phyloP scores from a whole-genome alignment of 768 basidiomycete genomes.

The Collybia sp. region DNA sequence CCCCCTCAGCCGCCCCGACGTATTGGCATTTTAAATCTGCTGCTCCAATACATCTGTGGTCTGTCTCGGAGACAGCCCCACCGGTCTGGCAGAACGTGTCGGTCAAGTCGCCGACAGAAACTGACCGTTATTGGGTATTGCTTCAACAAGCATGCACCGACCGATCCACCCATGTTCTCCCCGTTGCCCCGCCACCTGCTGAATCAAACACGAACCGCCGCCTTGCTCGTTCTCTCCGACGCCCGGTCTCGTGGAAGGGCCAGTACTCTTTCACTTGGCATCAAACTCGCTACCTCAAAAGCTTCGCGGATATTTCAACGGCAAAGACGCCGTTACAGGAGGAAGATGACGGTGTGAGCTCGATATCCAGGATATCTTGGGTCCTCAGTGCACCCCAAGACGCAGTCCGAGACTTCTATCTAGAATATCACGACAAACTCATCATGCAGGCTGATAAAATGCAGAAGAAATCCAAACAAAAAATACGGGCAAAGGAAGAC shows the following conservation, averaged over 20 bases:
- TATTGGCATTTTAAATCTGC: slow-evolving; percentile 60
- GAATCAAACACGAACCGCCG: slow-evolving; percentile 20
- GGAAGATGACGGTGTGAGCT: slow-evolving; percentile 30
- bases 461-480: slow-evolving; percentile 26
- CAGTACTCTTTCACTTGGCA: slow-evolving; percentile 62
- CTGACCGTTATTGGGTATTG: slow-evolving; percentile 51
- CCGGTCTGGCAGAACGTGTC: slow-evolving; percentile 51
- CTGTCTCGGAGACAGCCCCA: slow-evolving; percentile 40
- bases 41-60: slow-evolving; percentile 62
- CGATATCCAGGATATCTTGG: slow-evolving; percentile 44
- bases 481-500: slow-evolving; percentile 34
- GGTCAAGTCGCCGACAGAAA: slow-evolving; percentile 32
- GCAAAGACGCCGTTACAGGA: slow-evolving; percentile 46
- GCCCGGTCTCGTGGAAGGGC: slow-evolving; percentile 53
- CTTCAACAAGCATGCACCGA: slow-evolving; percentile 45
- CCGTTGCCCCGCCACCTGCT: slow-evolving; percentile 12
- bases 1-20: slow-evolving; percentile 42
- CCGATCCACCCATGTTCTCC: slow-evolving; percentile 16
- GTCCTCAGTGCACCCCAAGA: slow-evolving; percentile 52
- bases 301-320: slow-evolving; percentile 37
- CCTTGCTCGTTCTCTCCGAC: slow-evolving; percentile 50
- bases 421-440: slow-evolving; percentile 31
- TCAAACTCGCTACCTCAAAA: slow-evolving; percentile 61
- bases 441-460: slow-evolving; percentile 39
- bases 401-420: slow-evolving; percentile 41